phyloP scores from a whole-genome alignment of 2,329 filamentous ascomycete species.

The Coniochaeta sp. region DNA sequence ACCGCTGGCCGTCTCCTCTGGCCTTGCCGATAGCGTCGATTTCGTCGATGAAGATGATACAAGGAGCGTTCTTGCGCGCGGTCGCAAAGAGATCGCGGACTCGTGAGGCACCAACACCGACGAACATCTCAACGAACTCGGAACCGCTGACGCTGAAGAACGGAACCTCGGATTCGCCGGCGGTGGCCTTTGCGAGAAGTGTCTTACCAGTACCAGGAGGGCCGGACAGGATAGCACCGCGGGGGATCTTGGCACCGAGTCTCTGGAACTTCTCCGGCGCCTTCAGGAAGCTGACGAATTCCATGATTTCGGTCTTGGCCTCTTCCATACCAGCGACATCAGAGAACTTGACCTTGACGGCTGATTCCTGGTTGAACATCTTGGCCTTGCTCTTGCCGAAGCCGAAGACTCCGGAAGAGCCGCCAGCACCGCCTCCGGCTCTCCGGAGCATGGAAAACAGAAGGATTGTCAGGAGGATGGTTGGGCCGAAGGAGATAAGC shows the following conservation, averaged over 20 bases:
- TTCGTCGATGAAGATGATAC: conserved; percentile 99
- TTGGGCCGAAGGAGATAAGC: conserved; percentile 74
- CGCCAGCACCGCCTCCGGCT: conserved; percentile 59
- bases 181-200: conserved; percentile 90
- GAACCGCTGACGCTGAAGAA: conserved; percentile 99
- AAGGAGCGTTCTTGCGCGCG: conserved; percentile 90
- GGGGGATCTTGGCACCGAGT: conserved; percentile 94
- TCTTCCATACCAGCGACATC: conserved; percentile 98
- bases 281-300: conserved; percentile 96
- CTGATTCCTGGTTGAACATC: conserved; percentile 94
- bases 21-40: conserved; percentile 97
- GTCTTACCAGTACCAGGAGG: conserved; percentile 98
- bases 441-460: conserved; percentile 74
- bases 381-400: conserved; percentile 95
- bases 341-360: conserved; percentile 92
- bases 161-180: conserved; percentile 91
- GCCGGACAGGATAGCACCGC: conserved; percentile 93
- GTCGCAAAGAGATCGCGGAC: conserved; percentile 93
- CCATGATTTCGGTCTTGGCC: conserved; percentile 97
- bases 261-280: conserved; percentile 88
- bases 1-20: conserved; percentile 64
- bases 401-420: conserved; percentile 77
- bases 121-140: conserved; percentile 99
- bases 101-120: conserved; percentile 92
- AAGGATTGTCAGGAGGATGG: conserved; percentile 75